Conservation (phyloP, 345 rosid species). For the Eucalyptus urophylla region DNA sequence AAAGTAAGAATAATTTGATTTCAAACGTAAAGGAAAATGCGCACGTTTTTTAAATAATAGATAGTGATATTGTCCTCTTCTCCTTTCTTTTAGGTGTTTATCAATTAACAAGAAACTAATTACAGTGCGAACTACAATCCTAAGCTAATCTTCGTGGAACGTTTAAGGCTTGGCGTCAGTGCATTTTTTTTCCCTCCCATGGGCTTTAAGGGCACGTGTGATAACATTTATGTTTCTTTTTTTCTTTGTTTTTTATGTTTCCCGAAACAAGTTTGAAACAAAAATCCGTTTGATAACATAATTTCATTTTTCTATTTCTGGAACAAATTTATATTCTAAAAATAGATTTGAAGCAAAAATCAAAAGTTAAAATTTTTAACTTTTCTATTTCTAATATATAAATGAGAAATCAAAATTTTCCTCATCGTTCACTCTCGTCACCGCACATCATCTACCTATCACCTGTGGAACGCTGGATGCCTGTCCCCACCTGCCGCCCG, state of each 20-base stretch:
- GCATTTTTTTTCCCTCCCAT: not conserved
- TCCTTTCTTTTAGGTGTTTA: not conserved
- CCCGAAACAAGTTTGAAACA: fast-evolving
- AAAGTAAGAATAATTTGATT: not conserved
- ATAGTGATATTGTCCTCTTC: not conserved
- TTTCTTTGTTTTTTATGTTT: too few species aligned
- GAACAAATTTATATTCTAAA: too few species aligned
- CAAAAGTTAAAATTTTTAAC: too few species aligned
- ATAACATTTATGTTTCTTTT: too few species aligned
- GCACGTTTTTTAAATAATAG: not conserved
- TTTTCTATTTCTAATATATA: too few species aligned
- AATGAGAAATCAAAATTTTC: too few species aligned
- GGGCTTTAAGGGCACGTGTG: not conserved
- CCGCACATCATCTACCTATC: too few species aligned
- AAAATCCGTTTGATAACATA: fast-evolving
- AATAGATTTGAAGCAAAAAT: too few species aligned
- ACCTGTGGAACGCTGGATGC: fast-evolving
- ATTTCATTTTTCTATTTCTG: too few species aligned
- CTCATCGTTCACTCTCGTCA: too few species aligned
- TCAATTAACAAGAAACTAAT: not conserved
- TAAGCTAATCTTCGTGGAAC: not conserved
- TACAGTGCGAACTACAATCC: not conserved
- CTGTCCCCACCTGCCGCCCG: too few species aligned
- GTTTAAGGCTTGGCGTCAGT: not conserved
- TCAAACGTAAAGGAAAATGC: not conserved